These are phyloP conservation scores for Schizonepeta tenuifolia DNA, from an alignment of 257 asterid species.

Conservation along the genomic window DNA sequence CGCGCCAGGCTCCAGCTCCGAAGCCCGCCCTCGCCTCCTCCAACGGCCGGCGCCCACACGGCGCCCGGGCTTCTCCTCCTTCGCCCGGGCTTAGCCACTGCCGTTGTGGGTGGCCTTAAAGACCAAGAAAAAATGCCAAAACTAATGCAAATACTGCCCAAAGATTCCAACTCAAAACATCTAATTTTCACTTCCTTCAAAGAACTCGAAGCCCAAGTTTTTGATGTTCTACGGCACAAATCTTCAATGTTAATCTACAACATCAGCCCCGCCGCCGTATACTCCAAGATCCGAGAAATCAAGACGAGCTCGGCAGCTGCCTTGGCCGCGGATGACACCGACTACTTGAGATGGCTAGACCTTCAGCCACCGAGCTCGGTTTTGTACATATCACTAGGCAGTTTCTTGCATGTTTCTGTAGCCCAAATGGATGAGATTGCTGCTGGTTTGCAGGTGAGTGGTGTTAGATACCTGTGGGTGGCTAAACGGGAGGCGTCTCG, in stretches of 20 bases:
- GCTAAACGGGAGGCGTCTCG: slow-evolving; percentile 38
- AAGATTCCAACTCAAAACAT: slow-evolving; percentile 29
- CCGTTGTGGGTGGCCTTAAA: too few relatives aligned
- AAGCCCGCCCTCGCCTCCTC: too few relatives aligned
- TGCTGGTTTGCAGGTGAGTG: slow-evolving; percentile 43
- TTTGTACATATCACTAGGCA: slow-evolving; percentile 63
- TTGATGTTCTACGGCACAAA: slow-evolving; percentile 40
- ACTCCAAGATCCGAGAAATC: slow-evolving; percentile 4
- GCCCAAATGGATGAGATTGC: slow-evolving; percentile 58
- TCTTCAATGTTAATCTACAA: slow-evolving; percentile 39
- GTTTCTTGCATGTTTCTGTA: slow-evolving; percentile 48
- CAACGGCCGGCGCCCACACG: too few relatives aligned
- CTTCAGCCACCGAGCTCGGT: slow-evolving; percentile 56
- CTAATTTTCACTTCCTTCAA: slow-evolving; percentile 50
- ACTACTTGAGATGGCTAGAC: slow-evolving; percentile 51
- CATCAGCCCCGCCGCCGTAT: slow-evolving; percentile 53
- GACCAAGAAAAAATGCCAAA: background rate
- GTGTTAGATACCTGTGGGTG: slow-evolving; percentile 63
- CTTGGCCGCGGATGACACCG: background rate
- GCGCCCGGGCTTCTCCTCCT: too few relatives aligned
- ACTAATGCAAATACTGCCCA: slow-evolving; percentile 5
- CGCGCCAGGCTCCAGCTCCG: too few relatives aligned
- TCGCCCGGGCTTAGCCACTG: too few relatives aligned
- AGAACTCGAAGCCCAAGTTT: slow-evolving; percentile 50
- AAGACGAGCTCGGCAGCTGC: background rate